Evolutionary conservation across 1,284 basidiomycete species (phyloP), one percentile per base, ranked within the genome.

Genomic region (Anthracocystis setariae): DNA sequence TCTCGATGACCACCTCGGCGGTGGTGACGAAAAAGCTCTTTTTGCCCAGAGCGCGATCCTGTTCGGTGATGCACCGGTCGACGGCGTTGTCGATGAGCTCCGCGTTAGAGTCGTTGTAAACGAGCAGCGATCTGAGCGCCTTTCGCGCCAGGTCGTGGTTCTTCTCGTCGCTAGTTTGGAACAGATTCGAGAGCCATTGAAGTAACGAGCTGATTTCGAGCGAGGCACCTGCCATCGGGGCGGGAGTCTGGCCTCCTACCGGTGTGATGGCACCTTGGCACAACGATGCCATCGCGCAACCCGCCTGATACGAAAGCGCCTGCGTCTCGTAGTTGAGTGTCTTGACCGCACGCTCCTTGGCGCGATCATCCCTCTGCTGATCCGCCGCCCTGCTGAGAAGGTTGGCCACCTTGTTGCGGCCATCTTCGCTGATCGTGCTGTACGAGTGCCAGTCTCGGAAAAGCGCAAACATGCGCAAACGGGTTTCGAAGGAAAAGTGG

Each of bases 361-460:
- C 58, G 3, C 89, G 73, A 43, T 85, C 84, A 24, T 86, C 84
- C 29, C 82, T 77, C 57, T 85, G 84, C 23, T 82, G 82, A 29
- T 84, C 87, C 0, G 88, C 88, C 0, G 89, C 89, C 8, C 88
- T 87, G 63, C 88, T 88, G 70, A 93, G 88, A 87, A 93, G 93
- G 50, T 88, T 83, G 24, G 89, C 87, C 46, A 92, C 85, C 50
- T 91, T 88, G 61, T 90, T 90, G 79, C 89, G 91, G 24, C 89
- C 88, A 15, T 86, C 85, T 63, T 92, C 92, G 1, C 89, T 88
- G 74, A 92, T 88, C 46, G 89, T 88, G 8, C 92, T 92, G 53
- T 92, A 87, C 73, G 91, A 89, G 82, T 94, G 95, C 94, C 94
- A 97, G 74, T 95, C 93, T 82, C 93, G 91, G 77, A 93, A 94